Conservation (phyloP, 75 land plant genomes). For the Cunninghamia lanceolata region DNA sequence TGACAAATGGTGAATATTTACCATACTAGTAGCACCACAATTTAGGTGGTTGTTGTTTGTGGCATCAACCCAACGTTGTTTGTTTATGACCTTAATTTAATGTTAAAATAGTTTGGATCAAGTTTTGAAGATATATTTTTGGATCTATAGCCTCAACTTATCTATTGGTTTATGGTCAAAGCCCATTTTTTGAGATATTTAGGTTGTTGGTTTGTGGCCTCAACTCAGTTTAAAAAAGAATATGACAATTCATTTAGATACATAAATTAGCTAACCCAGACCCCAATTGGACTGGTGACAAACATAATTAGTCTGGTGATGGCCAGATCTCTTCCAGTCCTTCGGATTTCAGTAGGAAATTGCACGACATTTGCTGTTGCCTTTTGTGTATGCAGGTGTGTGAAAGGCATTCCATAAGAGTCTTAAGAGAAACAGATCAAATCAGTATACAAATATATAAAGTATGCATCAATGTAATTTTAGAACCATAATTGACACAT, state of each 20-base stretch:
- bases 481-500: neutral
- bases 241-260: neutral
- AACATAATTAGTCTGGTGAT: neutral
- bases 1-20: too few species aligned
- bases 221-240: neutral
- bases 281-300: neutral
- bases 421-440: too few species aligned
- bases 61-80: too few species aligned
- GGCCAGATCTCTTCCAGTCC: neutral
- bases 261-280: neutral
- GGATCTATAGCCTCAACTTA: neutral
- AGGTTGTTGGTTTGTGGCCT: neutral
- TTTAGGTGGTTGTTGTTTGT: too few species aligned
- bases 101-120: neutral
- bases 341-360: neutral
- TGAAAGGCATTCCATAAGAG: neutral
- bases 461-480: neutral
- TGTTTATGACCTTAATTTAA: too few species aligned
- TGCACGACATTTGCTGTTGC: neutral
- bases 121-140: neutral
- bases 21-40: too few species aligned
- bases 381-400: neutral
- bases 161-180: neutral
- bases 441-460: neutral
- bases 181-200: neutral